Conservation (phyloP, 1,139 yeast genomes). For the Taphrina pruni region DNA sequence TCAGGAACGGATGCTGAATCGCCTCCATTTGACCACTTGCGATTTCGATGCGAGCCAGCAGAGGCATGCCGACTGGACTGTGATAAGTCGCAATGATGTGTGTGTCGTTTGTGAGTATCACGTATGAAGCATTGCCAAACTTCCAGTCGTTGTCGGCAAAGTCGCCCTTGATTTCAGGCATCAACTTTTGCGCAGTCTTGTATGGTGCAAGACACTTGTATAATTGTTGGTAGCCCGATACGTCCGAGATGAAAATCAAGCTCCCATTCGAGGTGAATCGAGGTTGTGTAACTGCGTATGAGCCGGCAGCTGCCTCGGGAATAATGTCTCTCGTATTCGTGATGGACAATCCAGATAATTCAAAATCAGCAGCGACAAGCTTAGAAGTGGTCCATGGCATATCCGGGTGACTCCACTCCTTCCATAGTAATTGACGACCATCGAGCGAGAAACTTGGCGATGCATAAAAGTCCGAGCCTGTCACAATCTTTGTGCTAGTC, state of each 20-base stretch:
- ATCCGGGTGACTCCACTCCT: slow-evolving; percentile 33
- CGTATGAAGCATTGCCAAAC: slow-evolving; percentile 28
- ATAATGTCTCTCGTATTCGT: background rate
- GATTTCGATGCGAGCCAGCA: slow-evolving; percentile 12
- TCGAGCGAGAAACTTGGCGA: slow-evolving; percentile 35
- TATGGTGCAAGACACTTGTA: slow-evolving; percentile 28
- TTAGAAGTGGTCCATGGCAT: slow-evolving; percentile 41
- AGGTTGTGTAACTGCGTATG: slow-evolving; percentile 34
- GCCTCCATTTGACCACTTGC: slow-evolving; percentile 6
- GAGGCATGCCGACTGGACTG: slow-evolving; percentile 19
- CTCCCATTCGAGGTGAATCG: slow-evolving; percentile 14
- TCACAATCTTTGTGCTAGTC: background rate
- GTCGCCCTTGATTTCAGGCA: slow-evolving; percentile 19
- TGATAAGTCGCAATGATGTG: slow-evolving; percentile 14
- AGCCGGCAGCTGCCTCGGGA: background rate
- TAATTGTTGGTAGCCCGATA: slow-evolving; percentile 31
- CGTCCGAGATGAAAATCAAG: slow-evolving; percentile 23
- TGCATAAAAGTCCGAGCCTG: slow-evolving; percentile 32
- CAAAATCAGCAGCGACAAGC: slow-evolving; percentile 21
- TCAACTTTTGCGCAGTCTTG: background rate
- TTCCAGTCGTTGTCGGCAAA: slow-evolving; percentile 34
- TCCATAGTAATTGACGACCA: slow-evolving; percentile 29
- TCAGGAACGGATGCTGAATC: slow-evolving; percentile 24
- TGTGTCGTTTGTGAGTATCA: background rate
- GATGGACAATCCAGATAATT: background rate